Evolutionary conservation across 768 basidiomycete genomes (phyloP).

Genomic region (Rhodotorula kratochvilovae): DNA sequence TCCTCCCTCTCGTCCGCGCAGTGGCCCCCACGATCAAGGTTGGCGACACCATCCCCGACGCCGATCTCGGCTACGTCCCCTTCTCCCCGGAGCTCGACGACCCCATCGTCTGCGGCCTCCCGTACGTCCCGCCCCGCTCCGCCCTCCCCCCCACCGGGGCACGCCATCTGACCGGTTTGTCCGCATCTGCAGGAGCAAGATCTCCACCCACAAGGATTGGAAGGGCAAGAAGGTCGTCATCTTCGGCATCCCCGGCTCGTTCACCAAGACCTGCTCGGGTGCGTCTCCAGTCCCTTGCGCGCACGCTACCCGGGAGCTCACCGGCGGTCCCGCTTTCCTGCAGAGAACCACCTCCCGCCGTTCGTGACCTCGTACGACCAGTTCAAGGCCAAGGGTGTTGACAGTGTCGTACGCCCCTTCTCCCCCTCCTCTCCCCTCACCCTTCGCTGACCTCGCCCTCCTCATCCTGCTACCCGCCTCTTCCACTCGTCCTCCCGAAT

Average conservation of each 20-base stretch:
- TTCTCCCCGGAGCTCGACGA: conserved; percentile 63
- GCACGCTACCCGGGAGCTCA: no score
- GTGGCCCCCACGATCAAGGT: conserved; percentile 50
- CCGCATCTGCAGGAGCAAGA: conserved; percentile 43
- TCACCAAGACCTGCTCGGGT: conserved; percentile 17
- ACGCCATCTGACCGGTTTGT: not conserved
- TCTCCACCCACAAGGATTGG: conserved; percentile 55
- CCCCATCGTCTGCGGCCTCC: conserved; percentile 42
- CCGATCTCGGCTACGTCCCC: conserved; percentile 49
- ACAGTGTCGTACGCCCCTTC: conserved; percentile 32
- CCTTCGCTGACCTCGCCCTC: not conserved
- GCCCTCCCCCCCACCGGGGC: not conserved
- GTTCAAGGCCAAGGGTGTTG: conserved; percentile 48
- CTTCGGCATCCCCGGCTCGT: conserved; percentile 67
- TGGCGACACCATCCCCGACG: conserved; percentile 55
- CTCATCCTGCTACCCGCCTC: no score
- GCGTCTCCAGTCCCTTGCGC: no score
- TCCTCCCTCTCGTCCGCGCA: no score
- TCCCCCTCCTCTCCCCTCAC: not conserved
- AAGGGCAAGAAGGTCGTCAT: conserved; percentile 62
- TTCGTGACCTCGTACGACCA: conserved; percentile 48
- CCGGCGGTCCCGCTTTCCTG: no score
- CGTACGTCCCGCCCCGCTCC: conserved; percentile 4
- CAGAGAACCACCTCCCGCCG: conserved; percentile 49
- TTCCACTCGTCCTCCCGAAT: no score